A percentile compares a stretch with the other conserved stretches of the same genome.
Conservation (phyloP, 2,329 filamentous ascomycete species). For the Ustulina deusta region DNA sequence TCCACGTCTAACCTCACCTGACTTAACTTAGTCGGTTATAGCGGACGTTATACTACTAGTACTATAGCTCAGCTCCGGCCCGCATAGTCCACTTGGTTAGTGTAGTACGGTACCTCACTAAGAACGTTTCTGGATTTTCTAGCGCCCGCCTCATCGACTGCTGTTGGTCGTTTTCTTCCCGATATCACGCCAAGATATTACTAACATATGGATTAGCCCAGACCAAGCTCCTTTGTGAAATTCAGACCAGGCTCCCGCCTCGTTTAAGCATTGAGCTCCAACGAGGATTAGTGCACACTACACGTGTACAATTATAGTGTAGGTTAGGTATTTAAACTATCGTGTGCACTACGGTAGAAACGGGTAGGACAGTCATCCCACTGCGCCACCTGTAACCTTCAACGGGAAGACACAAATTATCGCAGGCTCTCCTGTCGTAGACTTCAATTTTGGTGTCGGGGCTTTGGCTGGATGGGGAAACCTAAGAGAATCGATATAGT, state of each 20-base stretch:
- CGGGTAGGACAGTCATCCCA: conserved; percentile 7
- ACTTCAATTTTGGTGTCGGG: conserved; percentile 10
- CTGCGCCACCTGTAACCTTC: conserved; percentile 11
- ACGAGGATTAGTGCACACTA: background rate
- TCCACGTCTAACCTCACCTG: conserved; percentile 9
- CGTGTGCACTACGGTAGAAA: no score
- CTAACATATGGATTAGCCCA: conserved; percentile 1
- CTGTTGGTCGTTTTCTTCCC: conserved; percentile 25
- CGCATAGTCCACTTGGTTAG: no score
- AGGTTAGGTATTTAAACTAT: background rate
- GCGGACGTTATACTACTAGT: no score
- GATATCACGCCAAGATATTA: conserved; percentile 24
- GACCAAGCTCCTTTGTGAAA: conserved; percentile 5
- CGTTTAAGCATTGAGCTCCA: conserved; percentile 12
- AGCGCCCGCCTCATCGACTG: conserved; percentile 8
- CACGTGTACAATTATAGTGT: background rate
- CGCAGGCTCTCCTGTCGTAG: conserved; percentile 13
- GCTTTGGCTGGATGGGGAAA: conserved; percentile 26
- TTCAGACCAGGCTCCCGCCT: conserved; percentile 17
- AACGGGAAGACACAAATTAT: conserved; percentile 9
- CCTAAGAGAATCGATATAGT: conserved; percentile 25
- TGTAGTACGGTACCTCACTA: conserved; percentile 15
- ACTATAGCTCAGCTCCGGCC: conserved; percentile 24
- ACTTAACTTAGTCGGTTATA: conserved; percentile 8
- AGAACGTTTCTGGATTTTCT: conserved; percentile 4